Percentiles rank a stretch among this genome's conserved stretches.
phyloP scores from a whole-genome alignment of 176 grass and related monocot genomes.

The Hsuehochloa calcarea region DNA sequence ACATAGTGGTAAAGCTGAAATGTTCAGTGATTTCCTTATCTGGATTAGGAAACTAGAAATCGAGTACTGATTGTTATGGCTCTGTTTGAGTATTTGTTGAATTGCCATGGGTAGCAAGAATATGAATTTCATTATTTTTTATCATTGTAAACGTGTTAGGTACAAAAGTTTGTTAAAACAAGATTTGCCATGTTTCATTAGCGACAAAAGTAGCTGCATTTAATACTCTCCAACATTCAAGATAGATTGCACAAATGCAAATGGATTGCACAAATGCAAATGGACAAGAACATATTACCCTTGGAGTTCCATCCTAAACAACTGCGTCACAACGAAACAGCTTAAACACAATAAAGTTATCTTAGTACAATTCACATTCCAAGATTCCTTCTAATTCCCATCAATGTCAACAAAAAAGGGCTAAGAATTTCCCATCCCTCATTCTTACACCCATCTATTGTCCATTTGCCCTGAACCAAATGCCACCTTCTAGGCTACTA shows the following conservation, averaged over 20 bases:
- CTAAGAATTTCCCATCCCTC: background rate
- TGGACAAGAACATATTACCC: background rate
- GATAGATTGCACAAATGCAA: background rate
- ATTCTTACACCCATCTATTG: background rate
- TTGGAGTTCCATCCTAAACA: background rate
- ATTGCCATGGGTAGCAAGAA: background rate
- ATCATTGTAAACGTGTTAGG: too few relatives aligned
- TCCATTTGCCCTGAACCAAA: background rate
- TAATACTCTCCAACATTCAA: background rate
- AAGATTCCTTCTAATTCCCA: background rate
- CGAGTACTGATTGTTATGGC: background rate
- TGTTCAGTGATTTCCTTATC: background rate
- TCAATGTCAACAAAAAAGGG: conserved; percentile 9
- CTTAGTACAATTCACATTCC: background rate
- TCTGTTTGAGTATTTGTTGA: background rate
- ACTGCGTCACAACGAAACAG: background rate
- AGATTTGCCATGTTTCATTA: background rate
- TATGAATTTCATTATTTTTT: too few relatives aligned
- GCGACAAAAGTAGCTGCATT: background rate
- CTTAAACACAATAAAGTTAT: background rate
- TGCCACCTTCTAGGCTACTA: background rate
- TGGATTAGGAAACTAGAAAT: background rate
- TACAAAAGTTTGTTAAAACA: background rate
- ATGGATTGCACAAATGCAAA: background rate
- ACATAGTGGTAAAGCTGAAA: background rate